Evolutionary conservation across 23 red algal genomes (phyloP).

Genomic region (Gracilaria caudata): DNA sequence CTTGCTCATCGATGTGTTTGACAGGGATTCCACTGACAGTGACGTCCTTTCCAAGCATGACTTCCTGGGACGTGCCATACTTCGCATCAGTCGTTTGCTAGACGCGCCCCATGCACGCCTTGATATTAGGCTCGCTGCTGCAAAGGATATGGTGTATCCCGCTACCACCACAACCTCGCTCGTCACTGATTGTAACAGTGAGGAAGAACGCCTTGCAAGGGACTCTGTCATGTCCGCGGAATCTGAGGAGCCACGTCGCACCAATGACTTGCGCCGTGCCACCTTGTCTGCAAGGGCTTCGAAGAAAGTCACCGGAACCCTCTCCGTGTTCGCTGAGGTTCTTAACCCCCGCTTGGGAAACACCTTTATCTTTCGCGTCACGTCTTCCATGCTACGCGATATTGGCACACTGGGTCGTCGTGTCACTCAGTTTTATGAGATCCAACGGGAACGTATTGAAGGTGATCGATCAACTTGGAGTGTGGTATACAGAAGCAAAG

Average conservation of each 20-base stretch:
- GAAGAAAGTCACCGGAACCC: slow-evolving; percentile 29
- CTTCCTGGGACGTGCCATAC: slow-evolving; percentile 49
- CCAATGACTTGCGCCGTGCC: slow-evolving; percentile 31
- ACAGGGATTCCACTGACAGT: slow-evolving; percentile 36
- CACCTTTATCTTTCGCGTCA: slow-evolving; percentile 35
- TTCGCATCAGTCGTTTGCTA: slow-evolving; percentile 22
- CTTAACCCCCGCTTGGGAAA: not conserved
- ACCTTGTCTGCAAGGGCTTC: slow-evolving; percentile 33
- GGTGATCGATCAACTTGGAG: slow-evolving; percentile 24
- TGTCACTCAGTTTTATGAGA: slow-evolving; percentile 66
- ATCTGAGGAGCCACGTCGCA: not conserved
- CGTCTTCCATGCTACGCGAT: slow-evolving; percentile 39
- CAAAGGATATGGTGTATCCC: slow-evolving; percentile 6
- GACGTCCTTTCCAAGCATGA: slow-evolving; percentile 44
- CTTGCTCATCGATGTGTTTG: slow-evolving; percentile 45
- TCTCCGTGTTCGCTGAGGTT: slow-evolving; percentile 35
- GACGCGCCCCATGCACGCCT: slow-evolving; percentile 27
- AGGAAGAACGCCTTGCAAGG: not conserved
- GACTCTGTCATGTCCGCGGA: not conserved
- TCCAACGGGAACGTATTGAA: slow-evolving; percentile 34
- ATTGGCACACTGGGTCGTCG: not conserved
- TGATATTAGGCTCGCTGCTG: slow-evolving; percentile 11
- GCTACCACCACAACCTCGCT: slow-evolving; percentile 21
- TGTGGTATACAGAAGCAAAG: slow-evolving; percentile 52
- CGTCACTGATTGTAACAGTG: not conserved